Evolutionary conservation across 2,329 filamentous ascomycete species (phyloP).

Genomic region (Fusarium compactum): DNA sequence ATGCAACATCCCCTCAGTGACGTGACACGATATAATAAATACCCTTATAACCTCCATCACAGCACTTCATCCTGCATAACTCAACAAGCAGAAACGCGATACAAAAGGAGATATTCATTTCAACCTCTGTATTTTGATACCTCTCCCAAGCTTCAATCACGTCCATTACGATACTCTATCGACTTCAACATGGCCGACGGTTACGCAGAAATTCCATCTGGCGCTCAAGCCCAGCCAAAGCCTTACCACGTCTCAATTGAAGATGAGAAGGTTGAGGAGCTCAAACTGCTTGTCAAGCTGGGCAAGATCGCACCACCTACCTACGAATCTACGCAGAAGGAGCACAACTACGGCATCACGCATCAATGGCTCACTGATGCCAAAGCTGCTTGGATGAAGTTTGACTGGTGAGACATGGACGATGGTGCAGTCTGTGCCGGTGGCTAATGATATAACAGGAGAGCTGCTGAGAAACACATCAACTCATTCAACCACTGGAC

Average conservation of each 20-base stretch:
- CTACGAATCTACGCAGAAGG: conserved; percentile 1
- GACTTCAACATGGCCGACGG: background rate
- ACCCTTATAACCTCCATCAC: background rate
- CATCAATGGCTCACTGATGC: conserved; percentile 8
- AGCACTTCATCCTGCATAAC: background rate
- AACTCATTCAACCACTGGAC: conserved; percentile 13
- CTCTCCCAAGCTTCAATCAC: no score
- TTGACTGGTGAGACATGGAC: conserved; percentile 7
- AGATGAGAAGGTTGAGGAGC: background rate
- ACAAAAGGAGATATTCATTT: no score
- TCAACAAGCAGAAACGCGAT: background rate
- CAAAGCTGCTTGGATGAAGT: conserved; percentile 10
- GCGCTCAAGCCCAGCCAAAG: background rate
- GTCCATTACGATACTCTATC: no score
- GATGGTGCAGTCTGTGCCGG: background rate
- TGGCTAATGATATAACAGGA: background rate
- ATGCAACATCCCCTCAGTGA: background rate
- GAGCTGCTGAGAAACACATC: background rate
- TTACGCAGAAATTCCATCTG: background rate
- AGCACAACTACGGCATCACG: background rate
- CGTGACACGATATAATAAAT: background rate
- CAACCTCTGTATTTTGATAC: no score
- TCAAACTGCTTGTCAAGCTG: conserved; percentile 15
- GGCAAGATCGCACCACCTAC: conserved; percentile 2
- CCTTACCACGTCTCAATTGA: background rate